Conservation (phyloP, 192 early-diverging fungal genomes). For the Gigaspora rosea region DNA sequence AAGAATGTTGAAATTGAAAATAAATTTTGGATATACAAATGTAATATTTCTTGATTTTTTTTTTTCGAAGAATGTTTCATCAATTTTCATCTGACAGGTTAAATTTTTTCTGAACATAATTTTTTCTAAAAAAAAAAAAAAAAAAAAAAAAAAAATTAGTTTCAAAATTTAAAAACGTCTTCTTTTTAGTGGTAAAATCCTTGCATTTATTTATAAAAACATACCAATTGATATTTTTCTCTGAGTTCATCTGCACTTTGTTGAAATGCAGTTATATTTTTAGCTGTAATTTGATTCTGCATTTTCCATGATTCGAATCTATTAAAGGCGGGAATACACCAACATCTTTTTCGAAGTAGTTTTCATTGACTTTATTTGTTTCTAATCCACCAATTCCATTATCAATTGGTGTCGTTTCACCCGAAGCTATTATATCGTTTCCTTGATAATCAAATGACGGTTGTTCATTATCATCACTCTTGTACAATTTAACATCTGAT, state of each 20-base stretch:
- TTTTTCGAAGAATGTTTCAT: constrained; percentile 40
- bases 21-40: constrained; percentile 3
- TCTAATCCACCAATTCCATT: background rate
- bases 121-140: too few relatives aligned
- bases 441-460: background rate
- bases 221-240: constrained; percentile 52
- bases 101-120: constrained; percentile 55
- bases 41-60: constrained; percentile 14
- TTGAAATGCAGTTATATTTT: background rate
- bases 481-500: background rate
- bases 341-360: background rate
- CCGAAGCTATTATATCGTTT: background rate
- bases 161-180: constrained; percentile 1
- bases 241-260: constrained; percentile 23
- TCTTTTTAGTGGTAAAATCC: background rate
- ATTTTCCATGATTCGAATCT: background rate
- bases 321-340: background rate
- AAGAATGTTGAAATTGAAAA: constrained; percentile 46
- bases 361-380: too few relatives aligned
- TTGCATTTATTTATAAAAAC: background rate
- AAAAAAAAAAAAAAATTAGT: too few relatives aligned
- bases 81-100: constrained; percentile 57
- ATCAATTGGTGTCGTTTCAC: background rate
- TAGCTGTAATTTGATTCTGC: background rate
- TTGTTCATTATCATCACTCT: constrained; percentile 5